A percentile compares a stretch with the other conserved stretches of the same genome.
phyloP scores from a whole-genome alignment of 306 rosid genomes.

The Acmispon strigosus region DNA sequence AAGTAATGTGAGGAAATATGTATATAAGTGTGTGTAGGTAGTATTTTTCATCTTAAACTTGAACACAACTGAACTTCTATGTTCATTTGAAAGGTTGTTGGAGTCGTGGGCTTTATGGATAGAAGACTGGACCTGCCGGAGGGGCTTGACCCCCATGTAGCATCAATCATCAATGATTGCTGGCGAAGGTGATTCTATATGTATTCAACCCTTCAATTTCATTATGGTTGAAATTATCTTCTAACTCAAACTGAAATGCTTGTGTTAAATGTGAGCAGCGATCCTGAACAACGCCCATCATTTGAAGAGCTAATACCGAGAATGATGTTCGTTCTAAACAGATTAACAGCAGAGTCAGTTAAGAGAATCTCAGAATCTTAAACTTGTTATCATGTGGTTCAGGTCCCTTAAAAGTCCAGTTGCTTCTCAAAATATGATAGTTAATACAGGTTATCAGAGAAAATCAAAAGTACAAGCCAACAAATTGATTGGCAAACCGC shows the following conservation, averaged over 20 bases:
- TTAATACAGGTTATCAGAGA: not conserved
- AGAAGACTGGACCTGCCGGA: slow-evolving; percentile 69
- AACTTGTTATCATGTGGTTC: not conserved
- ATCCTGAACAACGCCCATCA: slow-evolving; percentile 62
- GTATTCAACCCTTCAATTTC: not conserved
- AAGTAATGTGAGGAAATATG: not conserved
- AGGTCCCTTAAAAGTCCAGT: not conserved
- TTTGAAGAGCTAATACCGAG: slow-evolving; percentile 59
- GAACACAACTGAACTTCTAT: not conserved
- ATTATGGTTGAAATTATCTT: not conserved
- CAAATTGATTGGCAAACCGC: not conserved
- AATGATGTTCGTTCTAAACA: slow-evolving; percentile 32
- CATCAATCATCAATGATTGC: slow-evolving; percentile 54
- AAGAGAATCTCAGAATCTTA: slow-evolving; percentile 31
- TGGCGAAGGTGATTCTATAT: slow-evolving; percentile 51
- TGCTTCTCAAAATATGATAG: not conserved
- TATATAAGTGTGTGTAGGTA: not conserved
- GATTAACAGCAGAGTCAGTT: slow-evolving; percentile 26
- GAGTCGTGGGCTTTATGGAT: slow-evolving; percentile 80
- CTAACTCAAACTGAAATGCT: slow-evolving; percentile 19
- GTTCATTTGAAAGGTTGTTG: slow-evolving; percentile 56
- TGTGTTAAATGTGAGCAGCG: slow-evolving; percentile 35
- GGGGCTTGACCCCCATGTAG: slow-evolving; percentile 51
- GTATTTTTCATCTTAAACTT: not conserved
- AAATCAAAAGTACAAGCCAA: not conserved